Conservation (phyloP, 768 basidiomycete species). For the Tricholoma sp. region DNA sequence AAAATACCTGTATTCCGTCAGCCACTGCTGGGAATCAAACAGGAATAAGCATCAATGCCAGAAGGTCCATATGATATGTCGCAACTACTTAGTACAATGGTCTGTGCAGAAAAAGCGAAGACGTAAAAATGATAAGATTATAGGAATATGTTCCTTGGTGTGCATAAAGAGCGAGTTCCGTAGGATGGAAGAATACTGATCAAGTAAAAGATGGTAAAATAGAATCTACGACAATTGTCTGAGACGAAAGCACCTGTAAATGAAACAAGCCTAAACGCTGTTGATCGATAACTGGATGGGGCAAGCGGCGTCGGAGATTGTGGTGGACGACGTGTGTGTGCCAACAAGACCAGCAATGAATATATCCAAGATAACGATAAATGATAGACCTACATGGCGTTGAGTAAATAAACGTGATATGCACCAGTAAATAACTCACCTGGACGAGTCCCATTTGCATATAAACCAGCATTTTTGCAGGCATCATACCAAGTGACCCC, state of each 20-base stretch:
- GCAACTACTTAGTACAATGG: conserved; percentile 13
- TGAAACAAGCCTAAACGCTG: conserved; percentile 33
- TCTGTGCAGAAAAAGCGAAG: conserved; percentile 5
- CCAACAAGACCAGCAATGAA: conserved; percentile 63
- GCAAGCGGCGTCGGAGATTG: conserved; percentile 56
- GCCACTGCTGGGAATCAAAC: not conserved
- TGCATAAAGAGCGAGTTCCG: conserved; percentile 11
- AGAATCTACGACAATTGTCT: conserved; percentile 4
- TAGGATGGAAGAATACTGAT: conserved; percentile 9
- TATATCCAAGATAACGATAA: conserved; percentile 63
- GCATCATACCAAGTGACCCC: conserved; percentile 75
- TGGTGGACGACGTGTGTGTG: conserved; percentile 47
- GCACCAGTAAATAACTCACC: conserved; percentile 38
- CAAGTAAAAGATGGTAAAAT: not conserved
- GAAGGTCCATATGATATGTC: conserved; percentile 13
- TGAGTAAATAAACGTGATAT: conserved; percentile 6
- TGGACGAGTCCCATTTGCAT: conserved; percentile 46
- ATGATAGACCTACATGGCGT: conserved; percentile 44
- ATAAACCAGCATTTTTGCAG: conserved; percentile 58
- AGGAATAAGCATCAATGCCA: not conserved
- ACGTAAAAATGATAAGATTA: conserved; percentile 11
- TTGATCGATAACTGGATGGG: conserved; percentile 62
- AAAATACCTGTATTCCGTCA: not conserved
- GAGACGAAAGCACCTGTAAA: not conserved
- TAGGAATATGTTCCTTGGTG: conserved; percentile 7